Percentiles rank a stretch among this genome's conserved stretches.
phyloP scores from a whole-genome alignment of 1,284 basidiomycete species.

The Ustilago loliicola region DNA sequence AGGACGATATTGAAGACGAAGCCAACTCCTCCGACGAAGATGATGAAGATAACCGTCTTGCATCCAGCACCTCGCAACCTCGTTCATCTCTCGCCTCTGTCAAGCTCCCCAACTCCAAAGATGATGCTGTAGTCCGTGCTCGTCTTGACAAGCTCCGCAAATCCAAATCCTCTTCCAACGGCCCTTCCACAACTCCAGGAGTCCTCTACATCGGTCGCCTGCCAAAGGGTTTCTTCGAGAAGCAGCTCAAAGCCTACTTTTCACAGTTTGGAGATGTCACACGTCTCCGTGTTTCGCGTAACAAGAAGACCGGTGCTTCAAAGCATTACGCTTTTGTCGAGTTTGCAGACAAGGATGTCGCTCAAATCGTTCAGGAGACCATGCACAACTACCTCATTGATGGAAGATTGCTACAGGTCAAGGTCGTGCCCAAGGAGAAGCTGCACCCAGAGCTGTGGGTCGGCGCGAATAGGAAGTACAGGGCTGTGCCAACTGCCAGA shows the following conservation, averaged over 20 bases:
- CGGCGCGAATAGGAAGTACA: slow-evolving; percentile 94
- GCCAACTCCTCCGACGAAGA: slow-evolving; percentile 62
- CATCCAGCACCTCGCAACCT: slow-evolving; percentile 12
- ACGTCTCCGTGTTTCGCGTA: slow-evolving; percentile 88
- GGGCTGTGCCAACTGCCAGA: slow-evolving; percentile 80
- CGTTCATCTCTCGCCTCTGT: slow-evolving; percentile 37
- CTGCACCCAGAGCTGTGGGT: slow-evolving; percentile 95
- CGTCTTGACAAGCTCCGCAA: slow-evolving; percentile 60
- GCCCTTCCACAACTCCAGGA: slow-evolving; percentile 73
- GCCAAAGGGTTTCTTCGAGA: slow-evolving; percentile 97
- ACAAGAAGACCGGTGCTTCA: slow-evolving; percentile 94
- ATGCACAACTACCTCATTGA: slow-evolving; percentile 99
- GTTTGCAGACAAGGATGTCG: slow-evolving; percentile 88
- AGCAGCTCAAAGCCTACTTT: slow-evolving; percentile 92
- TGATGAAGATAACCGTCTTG: slow-evolving; percentile 58
- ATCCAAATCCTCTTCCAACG: slow-evolving; percentile 31
- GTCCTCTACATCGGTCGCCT: slow-evolving; percentile 90
- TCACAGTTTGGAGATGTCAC: slow-evolving; percentile 93
- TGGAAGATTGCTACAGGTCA: slow-evolving; percentile 90
- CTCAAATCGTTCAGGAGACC: slow-evolving; percentile 94
- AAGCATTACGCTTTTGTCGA: slow-evolving; percentile 98
- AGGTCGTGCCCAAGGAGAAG: slow-evolving; percentile 81
- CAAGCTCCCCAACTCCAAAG: slow-evolving; percentile 66
- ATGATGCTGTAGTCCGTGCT: slow-evolving; percentile 59
- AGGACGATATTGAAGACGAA: slow-evolving; percentile 31